Conservation (phyloP, 1,284 basidiomycete species). For the Tilletiopsis washingtonensis region DNA sequence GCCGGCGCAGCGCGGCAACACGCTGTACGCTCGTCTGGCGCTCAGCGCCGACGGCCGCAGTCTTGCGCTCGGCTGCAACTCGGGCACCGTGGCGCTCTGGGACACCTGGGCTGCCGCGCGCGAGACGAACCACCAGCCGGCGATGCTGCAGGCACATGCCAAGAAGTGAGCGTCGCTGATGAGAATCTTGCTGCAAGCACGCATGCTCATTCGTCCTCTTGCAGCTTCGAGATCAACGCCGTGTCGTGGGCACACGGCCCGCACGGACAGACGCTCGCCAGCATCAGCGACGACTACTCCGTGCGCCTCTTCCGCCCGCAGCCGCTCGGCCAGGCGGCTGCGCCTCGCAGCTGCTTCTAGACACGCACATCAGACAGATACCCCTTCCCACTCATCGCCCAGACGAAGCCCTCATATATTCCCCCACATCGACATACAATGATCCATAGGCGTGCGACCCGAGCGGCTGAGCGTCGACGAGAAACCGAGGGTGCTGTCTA, state of each 20-base stretch:
- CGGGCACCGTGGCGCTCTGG: slow-evolving; percentile 39
- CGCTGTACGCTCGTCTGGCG: slow-evolving; percentile 39
- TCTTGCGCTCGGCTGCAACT: slow-evolving; percentile 41
- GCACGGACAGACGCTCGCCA: background rate
- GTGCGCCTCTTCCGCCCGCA: background rate
- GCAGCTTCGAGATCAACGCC: background rate
- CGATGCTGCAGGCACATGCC: background rate
- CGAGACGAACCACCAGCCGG: background rate
- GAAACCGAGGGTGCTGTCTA: no score
- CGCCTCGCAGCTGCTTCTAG: no score
- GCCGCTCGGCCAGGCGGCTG: no score
- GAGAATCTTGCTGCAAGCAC: no score
- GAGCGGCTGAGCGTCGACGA: no score
- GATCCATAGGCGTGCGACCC: no score
- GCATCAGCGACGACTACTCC: background rate
- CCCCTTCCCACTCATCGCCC: no score
- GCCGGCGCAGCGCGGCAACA: slow-evolving; percentile 31
- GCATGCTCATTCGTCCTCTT: background rate
- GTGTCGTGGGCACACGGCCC: background rate
- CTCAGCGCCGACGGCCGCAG: slow-evolving; percentile 32
- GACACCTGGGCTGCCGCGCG: slow-evolving; percentile 11
- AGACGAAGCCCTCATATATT: no score
- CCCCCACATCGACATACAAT: no score
- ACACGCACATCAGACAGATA: no score
- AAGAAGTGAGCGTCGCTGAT: no score